A percentile compares a stretch with the other conserved stretches of the same genome.
These are phyloP conservation scores for Dittrichia graveolens DNA, from an alignment of 129 eudicot species.

Conservation along the genomic window DNA sequence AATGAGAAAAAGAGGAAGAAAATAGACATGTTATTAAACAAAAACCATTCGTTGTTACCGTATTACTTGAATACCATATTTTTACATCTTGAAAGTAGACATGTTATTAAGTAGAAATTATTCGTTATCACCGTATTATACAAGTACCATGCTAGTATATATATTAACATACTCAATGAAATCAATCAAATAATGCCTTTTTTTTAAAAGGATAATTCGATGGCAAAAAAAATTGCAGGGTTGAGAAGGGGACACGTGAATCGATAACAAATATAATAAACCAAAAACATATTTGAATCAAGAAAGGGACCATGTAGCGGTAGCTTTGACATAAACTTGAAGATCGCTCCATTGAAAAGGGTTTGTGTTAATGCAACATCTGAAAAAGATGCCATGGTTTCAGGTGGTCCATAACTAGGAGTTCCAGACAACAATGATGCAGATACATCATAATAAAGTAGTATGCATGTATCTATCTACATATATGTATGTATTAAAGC, in stretches of 20 bases:
- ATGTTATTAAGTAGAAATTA: too few relatives aligned
- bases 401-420: constrained; percentile 43
- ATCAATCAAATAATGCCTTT: not conserved
- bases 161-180: not conserved
- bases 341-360: constrained; percentile 37
- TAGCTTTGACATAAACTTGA: constrained; percentile 37
- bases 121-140: too few relatives aligned
- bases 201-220: not conserved
- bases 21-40: too few relatives aligned
- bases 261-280: constrained; percentile 10
- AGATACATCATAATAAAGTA: constrained; percentile 28
- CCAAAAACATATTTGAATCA: constrained; percentile 22
- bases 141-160: too few relatives aligned
- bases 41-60: too few relatives aligned
- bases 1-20: too few relatives aligned
- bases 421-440: constrained; percentile 41
- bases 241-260: constrained; percentile 37
- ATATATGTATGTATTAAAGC: not conserved
- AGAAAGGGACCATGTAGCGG: constrained; percentile 38
- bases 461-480: not conserved
- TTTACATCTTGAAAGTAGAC: too few relatives aligned
- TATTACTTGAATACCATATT: too few relatives aligned
- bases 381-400: constrained; percentile 43
- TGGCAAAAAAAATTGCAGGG: constrained; percentile 21
- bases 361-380: constrained; percentile 45